Base-by-base conservation (phyloP, 1,284 basidiomycete genomes). In the Rhodotorula sp. region DNA sequence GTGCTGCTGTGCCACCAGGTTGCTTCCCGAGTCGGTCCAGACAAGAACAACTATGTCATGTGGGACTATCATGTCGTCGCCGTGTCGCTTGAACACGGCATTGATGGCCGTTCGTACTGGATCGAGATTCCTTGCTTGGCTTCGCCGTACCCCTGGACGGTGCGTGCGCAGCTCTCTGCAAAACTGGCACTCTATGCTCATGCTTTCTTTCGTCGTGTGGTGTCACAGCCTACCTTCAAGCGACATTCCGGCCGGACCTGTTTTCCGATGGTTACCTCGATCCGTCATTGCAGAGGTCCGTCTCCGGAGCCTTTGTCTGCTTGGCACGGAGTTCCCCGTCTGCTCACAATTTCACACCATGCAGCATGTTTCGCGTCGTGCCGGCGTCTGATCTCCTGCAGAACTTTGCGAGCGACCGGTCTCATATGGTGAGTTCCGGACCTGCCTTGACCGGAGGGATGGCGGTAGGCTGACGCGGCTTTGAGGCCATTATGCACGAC, bases 1-100 rank as follows among this genome's bases (percentile, higher is more conserved):
- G 85, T 88, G 38, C 86, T 87, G 28, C 79, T 91, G 47, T 89
- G 87, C 85, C 83, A 83, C 63, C 89, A 90, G 78, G 85, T 84
- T 73, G 81, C 81, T 34, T 82, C 83, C 16, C 45, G 28, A 2
- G 48, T 54, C 2, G 78, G 78, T 28, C 77, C 80, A 38, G 77
- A 75, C 5, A 58, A 68, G 43, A 71, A 50, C 58, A 75, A 80
- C 61, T 72, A 75, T 79, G 85, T 90, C 16, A 80, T 90, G 49
- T 90, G 89, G 89, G 89, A 91, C 78, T 90, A 91, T 79, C 90
- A 91, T 78, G 88, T 89, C 74, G 80, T 90, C 43, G 83, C 89
- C 16, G 79, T 86, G 55, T 45, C 52, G 10, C 26, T 54, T 3
- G 26, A 48, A 7, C 14, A 21, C 31, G 34, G 34, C 28, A 45